phyloP scores from a whole-genome alignment of 2,329 filamentous ascomycete genomes.

The Salinomyces thailandicus region DNA sequence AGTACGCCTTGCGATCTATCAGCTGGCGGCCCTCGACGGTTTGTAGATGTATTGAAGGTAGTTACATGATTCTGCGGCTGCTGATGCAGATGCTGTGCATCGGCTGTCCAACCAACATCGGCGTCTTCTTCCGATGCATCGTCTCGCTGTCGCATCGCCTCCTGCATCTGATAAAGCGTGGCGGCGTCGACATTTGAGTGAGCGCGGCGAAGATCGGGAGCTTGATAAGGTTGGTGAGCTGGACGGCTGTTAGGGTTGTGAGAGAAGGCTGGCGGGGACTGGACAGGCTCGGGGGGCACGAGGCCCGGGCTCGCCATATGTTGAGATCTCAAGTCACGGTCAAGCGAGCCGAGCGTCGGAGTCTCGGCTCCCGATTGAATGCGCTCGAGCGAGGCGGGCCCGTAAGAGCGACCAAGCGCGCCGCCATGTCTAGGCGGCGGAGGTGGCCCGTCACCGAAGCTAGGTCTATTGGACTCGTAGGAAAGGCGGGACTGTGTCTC shows the following conservation, averaged over 20 bases:
- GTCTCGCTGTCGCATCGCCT: constrained; percentile 40
- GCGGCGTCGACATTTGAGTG: constrained; percentile 74
- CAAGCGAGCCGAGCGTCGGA: constrained; percentile 31
- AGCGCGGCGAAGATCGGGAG: constrained; percentile 66
- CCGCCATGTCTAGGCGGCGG: constrained; percentile 32
- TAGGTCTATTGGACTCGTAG: constrained; percentile 23
- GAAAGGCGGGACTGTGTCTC: constrained; percentile 32
- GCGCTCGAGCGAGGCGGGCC: constrained; percentile 40
- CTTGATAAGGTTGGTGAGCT: constrained; percentile 57
- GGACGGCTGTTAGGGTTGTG: constrained; percentile 65
- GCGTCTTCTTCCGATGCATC: constrained; percentile 21
- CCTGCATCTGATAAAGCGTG: constrained; percentile 70
- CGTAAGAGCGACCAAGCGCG: constrained; percentile 10
- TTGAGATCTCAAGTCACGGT: constrained; percentile 39
- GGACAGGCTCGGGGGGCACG: constrained; percentile 61
- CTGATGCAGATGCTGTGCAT: constrained; percentile 11
- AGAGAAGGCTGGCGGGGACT: constrained; percentile 65
- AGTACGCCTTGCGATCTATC: constrained; percentile 19
- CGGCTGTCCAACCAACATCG: constrained; percentile 6
- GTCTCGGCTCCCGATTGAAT: constrained; percentile 49
- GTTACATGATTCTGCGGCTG: constrained; percentile 7
- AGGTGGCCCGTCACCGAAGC: constrained; percentile 29
- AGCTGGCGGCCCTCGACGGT: constrained; percentile 15
- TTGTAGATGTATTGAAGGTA: not conserved
- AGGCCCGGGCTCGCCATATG: constrained; percentile 17